Evolutionary conservation across 2,329 filamentous ascomycete species (phyloP).

Genomic region (Aureobasidium sp.): DNA sequence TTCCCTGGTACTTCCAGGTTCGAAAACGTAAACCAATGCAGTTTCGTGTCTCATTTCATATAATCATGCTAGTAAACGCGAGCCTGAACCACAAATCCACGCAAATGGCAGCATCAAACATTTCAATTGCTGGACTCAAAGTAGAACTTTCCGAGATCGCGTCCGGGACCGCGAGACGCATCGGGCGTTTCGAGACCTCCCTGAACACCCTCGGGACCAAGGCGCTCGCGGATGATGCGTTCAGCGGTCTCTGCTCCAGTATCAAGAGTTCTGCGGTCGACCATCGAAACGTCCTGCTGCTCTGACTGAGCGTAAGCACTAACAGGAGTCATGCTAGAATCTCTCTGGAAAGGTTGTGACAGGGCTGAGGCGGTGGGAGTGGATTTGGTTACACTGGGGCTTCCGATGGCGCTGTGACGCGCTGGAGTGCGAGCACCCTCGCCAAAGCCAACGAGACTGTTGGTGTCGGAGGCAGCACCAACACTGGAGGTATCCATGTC

Average conservation of each 20-base stretch:
- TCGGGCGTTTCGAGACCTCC: constrained; percentile 37
- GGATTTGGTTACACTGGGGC: constrained; percentile 53
- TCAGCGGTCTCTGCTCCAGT: constrained; percentile 51
- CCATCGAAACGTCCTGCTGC: constrained; percentile 35
- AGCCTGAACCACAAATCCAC: background rate
- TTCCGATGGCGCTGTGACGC: constrained; percentile 64
- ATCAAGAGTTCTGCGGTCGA: constrained; percentile 36
- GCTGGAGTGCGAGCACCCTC: constrained; percentile 66
- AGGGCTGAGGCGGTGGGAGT: constrained; percentile 12
- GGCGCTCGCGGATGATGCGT: constrained; percentile 54
- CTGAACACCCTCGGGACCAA: constrained; percentile 36
- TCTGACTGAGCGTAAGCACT: constrained; percentile 23
- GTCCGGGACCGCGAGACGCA: constrained; percentile 25
- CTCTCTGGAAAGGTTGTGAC: constrained; percentile 28
- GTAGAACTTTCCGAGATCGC: constrained; percentile 51
- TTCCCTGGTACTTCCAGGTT: background rate
- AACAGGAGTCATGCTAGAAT: constrained; percentile 28
- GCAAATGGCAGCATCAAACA: too few relatives aligned
- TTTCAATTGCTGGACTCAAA: constrained; percentile 42
- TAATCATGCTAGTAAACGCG: background rate
- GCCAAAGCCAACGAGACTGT: constrained; percentile 83
- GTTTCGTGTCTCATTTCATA: background rate
- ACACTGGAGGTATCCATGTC: constrained; percentile 51
- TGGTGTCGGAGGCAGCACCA: constrained; percentile 76
- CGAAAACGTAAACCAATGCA: background rate